These are phyloP conservation scores for Solanum sitiens DNA, from an alignment of 257 asterid species.

Conservation along the genomic window DNA sequence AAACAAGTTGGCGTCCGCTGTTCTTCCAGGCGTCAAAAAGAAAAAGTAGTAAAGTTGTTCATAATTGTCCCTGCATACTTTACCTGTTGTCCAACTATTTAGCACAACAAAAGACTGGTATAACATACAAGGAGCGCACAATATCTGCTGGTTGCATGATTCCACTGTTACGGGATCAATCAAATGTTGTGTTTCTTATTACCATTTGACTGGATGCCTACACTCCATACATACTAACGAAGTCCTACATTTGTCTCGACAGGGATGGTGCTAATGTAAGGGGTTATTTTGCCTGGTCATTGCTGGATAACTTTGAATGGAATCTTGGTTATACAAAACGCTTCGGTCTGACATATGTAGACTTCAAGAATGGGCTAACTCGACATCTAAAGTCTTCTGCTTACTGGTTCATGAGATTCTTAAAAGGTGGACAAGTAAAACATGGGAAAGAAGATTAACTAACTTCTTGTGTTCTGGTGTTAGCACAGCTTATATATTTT, in stretches of 20 bases:
- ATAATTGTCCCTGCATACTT: neutral
- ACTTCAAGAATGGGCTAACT: slow-evolving; percentile 24
- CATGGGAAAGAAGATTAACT: slow-evolving; percentile 20
- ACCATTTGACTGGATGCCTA: neutral
- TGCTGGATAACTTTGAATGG: slow-evolving; percentile 21
- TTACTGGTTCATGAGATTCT: slow-evolving; percentile 36
- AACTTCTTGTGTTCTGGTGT: neutral
- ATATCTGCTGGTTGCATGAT: neutral
- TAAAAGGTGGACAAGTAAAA: slow-evolving; percentile 18
- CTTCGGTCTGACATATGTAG: slow-evolving; percentile 29
- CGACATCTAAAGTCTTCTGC: slow-evolving; percentile 44
- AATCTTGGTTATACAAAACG: slow-evolving; percentile 18
- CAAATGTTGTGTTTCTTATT: neutral
- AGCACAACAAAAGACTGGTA: neutral
- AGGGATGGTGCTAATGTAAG: slow-evolving; percentile 18
- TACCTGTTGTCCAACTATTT: neutral
- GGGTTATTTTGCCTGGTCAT: slow-evolving; percentile 18
- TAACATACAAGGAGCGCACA: neutral
- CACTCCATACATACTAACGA: neutral
- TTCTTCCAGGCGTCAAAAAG: neutral
- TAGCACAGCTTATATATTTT: neutral
- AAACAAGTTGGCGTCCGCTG: neutral
- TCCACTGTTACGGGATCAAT: neutral
- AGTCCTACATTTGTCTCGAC: neutral
- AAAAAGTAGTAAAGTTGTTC: neutral